These are phyloP conservation scores for Apophysomyces sp. DNA, from an alignment of 371 early-diverging fungal species.

Conservation along the genomic window DNA sequence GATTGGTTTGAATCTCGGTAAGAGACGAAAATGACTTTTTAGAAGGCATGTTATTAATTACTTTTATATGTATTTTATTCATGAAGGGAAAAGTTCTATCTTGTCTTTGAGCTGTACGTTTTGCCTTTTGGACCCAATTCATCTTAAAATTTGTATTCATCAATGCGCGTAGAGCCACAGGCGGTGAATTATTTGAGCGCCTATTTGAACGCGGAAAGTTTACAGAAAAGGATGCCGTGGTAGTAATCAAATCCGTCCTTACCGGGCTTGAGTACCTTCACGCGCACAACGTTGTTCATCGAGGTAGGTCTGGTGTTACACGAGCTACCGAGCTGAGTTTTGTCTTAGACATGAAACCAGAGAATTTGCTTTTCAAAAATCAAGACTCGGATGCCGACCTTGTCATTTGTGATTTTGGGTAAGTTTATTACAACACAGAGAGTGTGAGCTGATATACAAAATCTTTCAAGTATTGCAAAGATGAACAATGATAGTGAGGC, in stretches of 20 bases:
- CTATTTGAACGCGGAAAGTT: slow-evolving; percentile 83
- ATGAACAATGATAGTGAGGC: slow-evolving; percentile 43
- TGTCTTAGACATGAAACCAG: slow-evolving; percentile 76
- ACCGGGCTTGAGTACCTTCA: slow-evolving; percentile 77
- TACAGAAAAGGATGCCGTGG: slow-evolving; percentile 84
- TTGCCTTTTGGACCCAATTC: background rate
- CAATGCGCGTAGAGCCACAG: slow-evolving; percentile 57
- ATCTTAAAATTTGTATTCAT: background rate
- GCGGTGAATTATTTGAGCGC: slow-evolving; percentile 91
- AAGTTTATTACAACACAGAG: background rate
- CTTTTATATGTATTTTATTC: too few relatives aligned
- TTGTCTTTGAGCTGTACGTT: slow-evolving; percentile 84
- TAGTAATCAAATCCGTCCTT: slow-evolving; percentile 65
- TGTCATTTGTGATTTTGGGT: slow-evolving; percentile 72
- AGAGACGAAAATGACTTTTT: background rate
- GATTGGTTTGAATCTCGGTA: slow-evolving; percentile 80
- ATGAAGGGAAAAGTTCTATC: slow-evolving; percentile 75
- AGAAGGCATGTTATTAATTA: background rate
- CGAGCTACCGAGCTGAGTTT: background rate
- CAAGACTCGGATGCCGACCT: slow-evolving; percentile 56
- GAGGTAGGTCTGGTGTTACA: slow-evolving; percentile 45
- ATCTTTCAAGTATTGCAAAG: slow-evolving; percentile 53
- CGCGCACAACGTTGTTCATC: slow-evolving; percentile 66
- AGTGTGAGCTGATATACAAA: background rate
- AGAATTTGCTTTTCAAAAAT: slow-evolving; percentile 74